Evolutionary conservation across 2,329 filamentous ascomycete species (phyloP).

Genomic region (Emergomyces africanus): DNA sequence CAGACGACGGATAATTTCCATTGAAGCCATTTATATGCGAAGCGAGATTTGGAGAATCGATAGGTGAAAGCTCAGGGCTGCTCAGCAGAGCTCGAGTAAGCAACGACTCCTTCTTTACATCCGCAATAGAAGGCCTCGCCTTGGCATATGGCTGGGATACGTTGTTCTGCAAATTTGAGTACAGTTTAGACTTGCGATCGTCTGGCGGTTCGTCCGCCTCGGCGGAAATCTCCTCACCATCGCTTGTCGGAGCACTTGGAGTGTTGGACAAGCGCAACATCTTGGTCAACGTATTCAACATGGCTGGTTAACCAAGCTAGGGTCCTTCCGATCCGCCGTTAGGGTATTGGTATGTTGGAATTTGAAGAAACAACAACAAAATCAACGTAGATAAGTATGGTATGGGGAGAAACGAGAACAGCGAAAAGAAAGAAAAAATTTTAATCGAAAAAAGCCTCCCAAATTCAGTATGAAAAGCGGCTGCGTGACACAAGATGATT

Average conservation of each 20-base stretch:
- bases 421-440: too few relatives aligned
- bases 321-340: neutral
- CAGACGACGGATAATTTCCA: constrained; percentile 43
- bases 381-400: neutral
- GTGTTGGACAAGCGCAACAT: constrained; percentile 33
- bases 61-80: constrained; percentile 41
- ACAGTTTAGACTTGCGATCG: constrained; percentile 12
- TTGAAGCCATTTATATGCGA: constrained; percentile 12
- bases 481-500: neutral
- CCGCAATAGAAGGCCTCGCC: constrained; percentile 32
- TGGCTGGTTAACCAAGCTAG: neutral
- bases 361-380: neutral
- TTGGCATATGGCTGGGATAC: constrained; percentile 33
- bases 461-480: neutral
- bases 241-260: constrained; percentile 23
- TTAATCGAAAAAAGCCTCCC: neutral
- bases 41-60: constrained; percentile 13
- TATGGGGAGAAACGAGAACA: neutral
- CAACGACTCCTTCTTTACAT: constrained; percentile 60
- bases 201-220: constrained; percentile 89
- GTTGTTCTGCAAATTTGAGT: constrained; percentile 14
- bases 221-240: constrained; percentile 53
- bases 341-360: neutral
- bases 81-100: constrained; percentile 72
- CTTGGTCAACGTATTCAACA: constrained; percentile 16